phyloP scores from a whole-genome alignment of 306 rosid species.

The Pyrus communis region DNA sequence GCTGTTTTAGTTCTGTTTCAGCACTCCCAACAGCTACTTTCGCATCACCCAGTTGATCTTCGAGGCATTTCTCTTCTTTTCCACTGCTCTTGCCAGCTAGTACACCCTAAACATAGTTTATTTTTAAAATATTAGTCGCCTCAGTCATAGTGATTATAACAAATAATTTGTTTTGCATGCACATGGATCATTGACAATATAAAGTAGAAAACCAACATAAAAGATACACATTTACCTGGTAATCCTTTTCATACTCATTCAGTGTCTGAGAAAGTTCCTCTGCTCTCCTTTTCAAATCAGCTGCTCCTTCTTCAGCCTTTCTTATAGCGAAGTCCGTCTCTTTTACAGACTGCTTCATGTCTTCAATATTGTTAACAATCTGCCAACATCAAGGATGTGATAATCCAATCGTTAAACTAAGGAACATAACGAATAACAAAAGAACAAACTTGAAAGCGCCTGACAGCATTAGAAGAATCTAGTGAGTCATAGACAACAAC shows the following conservation, averaged over 20 bases:
- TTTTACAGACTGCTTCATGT: conserved; percentile 63
- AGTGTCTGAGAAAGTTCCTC: conserved; percentile 61
- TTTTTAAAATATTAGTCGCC: background rate
- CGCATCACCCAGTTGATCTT: conserved; percentile 89
- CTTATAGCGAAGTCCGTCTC: conserved; percentile 62
- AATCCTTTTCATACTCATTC: conserved; percentile 72
- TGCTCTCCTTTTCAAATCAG: conserved; percentile 65
- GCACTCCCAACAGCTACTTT: conserved; percentile 84
- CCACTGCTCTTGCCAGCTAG: conserved; percentile 88
- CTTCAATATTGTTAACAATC: conserved; percentile 70
- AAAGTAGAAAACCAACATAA: background rate
- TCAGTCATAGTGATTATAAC: background rate
- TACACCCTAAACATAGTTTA: conserved; percentile 50
- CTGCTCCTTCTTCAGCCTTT: conserved; percentile 85
- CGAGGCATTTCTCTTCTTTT: conserved; percentile 85
- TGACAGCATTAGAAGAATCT: background rate
- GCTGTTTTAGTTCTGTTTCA: conserved; percentile 79
- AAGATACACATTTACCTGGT: conserved; percentile 54
- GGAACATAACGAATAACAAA: background rate
- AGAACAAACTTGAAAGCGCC: conserved; percentile 7
- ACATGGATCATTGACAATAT: conserved; percentile 5
- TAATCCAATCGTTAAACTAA: background rate
- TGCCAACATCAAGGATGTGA: conserved; percentile 25
- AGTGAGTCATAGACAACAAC: background rate
- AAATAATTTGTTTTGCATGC: conserved; percentile 4